Conservation (phyloP, 768 basidiomycete species). For the Pseudohyphozyma bogoriensis region DNA sequence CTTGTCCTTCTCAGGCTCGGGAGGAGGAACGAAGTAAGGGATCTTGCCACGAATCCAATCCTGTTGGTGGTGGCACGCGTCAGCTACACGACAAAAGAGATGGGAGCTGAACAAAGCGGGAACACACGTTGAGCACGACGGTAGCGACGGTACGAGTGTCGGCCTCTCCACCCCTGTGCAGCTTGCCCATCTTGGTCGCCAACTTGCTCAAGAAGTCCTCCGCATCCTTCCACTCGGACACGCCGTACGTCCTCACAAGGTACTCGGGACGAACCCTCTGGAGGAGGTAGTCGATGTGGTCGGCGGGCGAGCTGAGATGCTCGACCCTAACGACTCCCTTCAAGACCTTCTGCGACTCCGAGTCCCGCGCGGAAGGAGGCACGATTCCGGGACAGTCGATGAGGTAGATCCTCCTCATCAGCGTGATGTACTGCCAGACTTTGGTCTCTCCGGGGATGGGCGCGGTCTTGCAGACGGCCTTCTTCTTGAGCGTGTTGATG, state of each 20-base stretch:
- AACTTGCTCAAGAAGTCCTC: constrained; percentile 73
- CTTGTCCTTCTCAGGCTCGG: constrained; percentile 57
- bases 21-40: constrained; percentile 89
- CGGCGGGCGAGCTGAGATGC: constrained; percentile 80
- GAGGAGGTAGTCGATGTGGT: constrained; percentile 81
- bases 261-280: constrained; percentile 86
- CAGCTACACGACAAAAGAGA: not conserved
- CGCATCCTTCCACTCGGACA: constrained; percentile 52
- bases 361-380: constrained; percentile 81
- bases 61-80: constrained; percentile 4
- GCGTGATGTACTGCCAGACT: constrained; percentile 99
- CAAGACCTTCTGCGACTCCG: constrained; percentile 79
- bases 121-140: constrained; percentile 65
- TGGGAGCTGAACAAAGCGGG: not conserved
- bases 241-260: constrained; percentile 66
- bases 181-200: constrained; percentile 80
- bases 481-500: constrained; percentile 96
- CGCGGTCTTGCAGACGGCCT: constrained; percentile 88
- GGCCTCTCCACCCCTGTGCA: constrained; percentile 89
- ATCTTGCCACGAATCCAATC: constrained; percentile 95
- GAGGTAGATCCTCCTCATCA: constrained; percentile 91
- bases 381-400: constrained; percentile 99
- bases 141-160: constrained; percentile 86
- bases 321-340: constrained; percentile 97
- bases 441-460: constrained; percentile 98